Base-by-base conservation (phyloP, 2,329 filamentous ascomycete species). In the Pezicula carpinea region DNA sequence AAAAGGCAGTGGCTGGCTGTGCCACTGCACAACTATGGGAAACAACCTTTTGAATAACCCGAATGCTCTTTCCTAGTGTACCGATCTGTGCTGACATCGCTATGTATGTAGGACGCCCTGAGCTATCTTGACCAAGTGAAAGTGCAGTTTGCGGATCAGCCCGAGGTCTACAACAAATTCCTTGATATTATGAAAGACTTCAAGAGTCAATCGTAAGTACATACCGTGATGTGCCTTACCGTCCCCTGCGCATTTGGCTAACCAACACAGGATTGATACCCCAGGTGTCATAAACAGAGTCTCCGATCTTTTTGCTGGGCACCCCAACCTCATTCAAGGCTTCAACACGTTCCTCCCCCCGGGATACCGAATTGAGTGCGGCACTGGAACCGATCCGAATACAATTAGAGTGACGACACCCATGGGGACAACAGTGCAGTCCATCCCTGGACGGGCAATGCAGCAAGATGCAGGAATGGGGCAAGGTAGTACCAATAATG, bases 171-270 rank as follows among this genome's bases (percentile, higher is more conserved):
- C 62, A 97, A 97, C 62, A 79, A 88, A 32, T 97, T 99, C 59
- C 72, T 99, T 39, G 93, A 99, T 59, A 99, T 99, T 41, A 99
- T 99, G 93, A 99, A 99, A 64, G 93, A 99, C 59, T 99, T 99
- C 67, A 99, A 99, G 70, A 96, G 90, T 60, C 92, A 96, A 70
- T 90, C 91, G 80, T 91, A 74, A 70, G 86, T 77, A n/a, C 11
- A 22, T 40, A 29, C 13, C 13, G 6, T 11, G 26, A 29, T 19
- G n/a, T 15, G 6, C n/a, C 6, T n/a, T 11, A 23, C 5, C 11
- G 22, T 23, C 13, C 3, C 4, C 4, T 3, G 40, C 38, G 13
- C 21, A 13, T 35, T 17, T 38, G 1, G 39, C 60, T 71, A 53
- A 73, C 54, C 43, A 48, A 21, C 42, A 21, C 49, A 85, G 87